Conservation (phyloP, 2,329 filamentous ascomycete genomes). For the Paracoccidioides brasiliensis region DNA sequence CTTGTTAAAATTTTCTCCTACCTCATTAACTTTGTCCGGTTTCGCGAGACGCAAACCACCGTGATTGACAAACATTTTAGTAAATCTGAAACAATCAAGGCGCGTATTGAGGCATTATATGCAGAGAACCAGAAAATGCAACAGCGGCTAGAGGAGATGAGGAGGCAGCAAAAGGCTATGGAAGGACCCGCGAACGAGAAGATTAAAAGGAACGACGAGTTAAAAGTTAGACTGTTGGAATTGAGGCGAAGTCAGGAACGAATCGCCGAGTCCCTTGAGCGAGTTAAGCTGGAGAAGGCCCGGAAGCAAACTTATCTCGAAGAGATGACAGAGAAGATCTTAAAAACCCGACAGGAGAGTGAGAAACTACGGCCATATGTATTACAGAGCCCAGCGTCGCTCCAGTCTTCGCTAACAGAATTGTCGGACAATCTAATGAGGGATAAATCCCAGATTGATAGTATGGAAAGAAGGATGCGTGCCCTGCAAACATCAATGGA, state of each 20-base stretch:
- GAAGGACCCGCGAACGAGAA: slow-evolving; percentile 75
- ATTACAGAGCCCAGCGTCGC: slow-evolving; percentile 67
- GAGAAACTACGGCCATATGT: slow-evolving; percentile 86
- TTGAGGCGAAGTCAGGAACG: slow-evolving; percentile 70
- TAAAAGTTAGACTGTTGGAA: slow-evolving; percentile 71
- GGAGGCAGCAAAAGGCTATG: slow-evolving; percentile 63
- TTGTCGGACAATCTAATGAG: slow-evolving; percentile 62
- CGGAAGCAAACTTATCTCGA: slow-evolving; percentile 52
- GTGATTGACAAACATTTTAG: slow-evolving; percentile 92
- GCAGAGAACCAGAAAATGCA: slow-evolving; percentile 80
- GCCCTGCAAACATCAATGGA: slow-evolving; percentile 86
- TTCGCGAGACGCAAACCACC: slow-evolving; percentile 79
- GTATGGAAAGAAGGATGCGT: slow-evolving; percentile 72
- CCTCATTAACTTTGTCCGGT: slow-evolving; percentile 96
- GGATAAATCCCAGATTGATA: slow-evolving; percentile 76
- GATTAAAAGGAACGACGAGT: slow-evolving; percentile 69
- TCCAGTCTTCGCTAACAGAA: slow-evolving; percentile 72
- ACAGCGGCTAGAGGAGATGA: slow-evolving; percentile 64
- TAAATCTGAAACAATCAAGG: slow-evolving; percentile 73
- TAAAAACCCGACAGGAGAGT: slow-evolving; percentile 69
- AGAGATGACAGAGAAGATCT: slow-evolving; percentile 37
- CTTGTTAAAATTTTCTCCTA: slow-evolving; percentile 94
- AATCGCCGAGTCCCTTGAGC: slow-evolving; percentile 69
- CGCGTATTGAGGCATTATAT: slow-evolving; percentile 74
- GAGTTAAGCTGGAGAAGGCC: slow-evolving; percentile 66